Evolutionary conservation across 257 asterid genomes (phyloP), one percentile per base, ranked within the genome.

Genomic region (Vinca minor): DNA sequence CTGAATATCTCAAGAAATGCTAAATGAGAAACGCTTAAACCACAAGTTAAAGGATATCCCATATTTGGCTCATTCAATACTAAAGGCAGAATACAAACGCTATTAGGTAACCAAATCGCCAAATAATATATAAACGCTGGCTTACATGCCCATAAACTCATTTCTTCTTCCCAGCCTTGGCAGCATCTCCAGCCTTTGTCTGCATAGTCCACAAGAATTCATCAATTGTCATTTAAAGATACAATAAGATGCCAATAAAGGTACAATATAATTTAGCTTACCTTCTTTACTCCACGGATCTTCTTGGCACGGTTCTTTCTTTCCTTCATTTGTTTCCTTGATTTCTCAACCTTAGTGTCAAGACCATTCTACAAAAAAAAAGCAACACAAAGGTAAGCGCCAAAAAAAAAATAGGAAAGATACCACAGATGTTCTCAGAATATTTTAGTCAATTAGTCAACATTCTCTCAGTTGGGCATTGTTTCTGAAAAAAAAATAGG

Each of bases 211-310:
- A 11, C 1, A 38, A 36, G 12, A 23, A 13, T 49, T 11, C 10
- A 59, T 59, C n/a, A 35, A 21, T 36, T 20, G 18, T 3, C 49
- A 23, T 18, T 15, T 9, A 57, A 32, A 31, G 34, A 31, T n/a
- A 59, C 25, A 59, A 14, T 26, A 7, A 21, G 48, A 11, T n/a
- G n/a, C n/a, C n/a, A n/a, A n/a, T n/a, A n/a, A n/a, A n/a, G n/a
- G n/a, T n/a, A n/a, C n/a, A n/a, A n/a, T n/a, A 2, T 36, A 59
- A 59, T 8, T n/a, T 38, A 13, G 6, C 15, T 21, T 71, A 87
- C 97, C 94, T 89, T 89, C 87, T 89, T 89, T 18, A 89, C 94
- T 80, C 97, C 97, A 36, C 97, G 94, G 57, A 89, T 72, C 78
- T 89, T 89, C 84, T 83, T 87, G 11, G 95, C 79, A 52, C 97